A percentile compares a stretch with the other conserved stretches of the same genome.
Evolutionary conservation across 179 eudicot species (phyloP).

Genomic region (Amaranthus tricolor): DNA sequence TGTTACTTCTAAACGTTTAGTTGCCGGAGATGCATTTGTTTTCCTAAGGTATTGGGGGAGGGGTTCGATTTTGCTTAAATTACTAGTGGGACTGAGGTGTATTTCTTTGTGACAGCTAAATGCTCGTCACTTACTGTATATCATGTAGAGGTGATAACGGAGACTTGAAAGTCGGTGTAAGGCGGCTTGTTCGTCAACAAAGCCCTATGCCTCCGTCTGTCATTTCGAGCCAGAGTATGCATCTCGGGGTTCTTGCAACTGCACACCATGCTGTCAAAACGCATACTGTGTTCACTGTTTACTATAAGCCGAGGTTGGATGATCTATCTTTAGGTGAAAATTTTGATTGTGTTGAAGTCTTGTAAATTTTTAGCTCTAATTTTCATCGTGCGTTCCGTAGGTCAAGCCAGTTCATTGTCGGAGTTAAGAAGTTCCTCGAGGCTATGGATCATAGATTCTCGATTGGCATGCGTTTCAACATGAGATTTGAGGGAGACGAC

Average conservation of each 20-base stretch:
- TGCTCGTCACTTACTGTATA: conserved; percentile 30
- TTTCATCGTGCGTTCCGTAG: conserved; percentile 28
- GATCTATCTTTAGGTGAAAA: background rate
- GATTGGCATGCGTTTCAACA: conserved; percentile 81
- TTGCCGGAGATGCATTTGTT: conserved; percentile 88
- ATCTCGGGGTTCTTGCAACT: conserved; percentile 87
- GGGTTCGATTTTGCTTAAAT: conserved; percentile 6
- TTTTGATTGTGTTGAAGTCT: background rate
- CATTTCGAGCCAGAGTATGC: conserved; percentile 89
- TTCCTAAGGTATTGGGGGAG: conserved; percentile 62
- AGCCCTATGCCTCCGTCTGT: conserved; percentile 75
- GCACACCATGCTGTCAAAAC: conserved; percentile 74
- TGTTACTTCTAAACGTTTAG: conserved; percentile 80
- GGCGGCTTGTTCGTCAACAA: conserved; percentile 61
- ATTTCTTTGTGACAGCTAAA: conserved; percentile 29
- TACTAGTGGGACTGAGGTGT: conserved; percentile 24
- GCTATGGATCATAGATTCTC: conserved; percentile 52
- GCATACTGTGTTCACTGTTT: conserved; percentile 53
- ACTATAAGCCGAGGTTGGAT: conserved; percentile 72
- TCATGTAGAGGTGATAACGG: conserved; percentile 65
- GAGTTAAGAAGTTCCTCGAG: conserved; percentile 71
- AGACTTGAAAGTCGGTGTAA: conserved; percentile 73
- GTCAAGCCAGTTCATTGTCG: conserved; percentile 78
- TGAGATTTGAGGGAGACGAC: conserved; percentile 92
- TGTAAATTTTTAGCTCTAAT: no score